phyloP scores from a whole-genome alignment of 1,284 basidiomycete species.

The Takashimella tepidaria region DNA sequence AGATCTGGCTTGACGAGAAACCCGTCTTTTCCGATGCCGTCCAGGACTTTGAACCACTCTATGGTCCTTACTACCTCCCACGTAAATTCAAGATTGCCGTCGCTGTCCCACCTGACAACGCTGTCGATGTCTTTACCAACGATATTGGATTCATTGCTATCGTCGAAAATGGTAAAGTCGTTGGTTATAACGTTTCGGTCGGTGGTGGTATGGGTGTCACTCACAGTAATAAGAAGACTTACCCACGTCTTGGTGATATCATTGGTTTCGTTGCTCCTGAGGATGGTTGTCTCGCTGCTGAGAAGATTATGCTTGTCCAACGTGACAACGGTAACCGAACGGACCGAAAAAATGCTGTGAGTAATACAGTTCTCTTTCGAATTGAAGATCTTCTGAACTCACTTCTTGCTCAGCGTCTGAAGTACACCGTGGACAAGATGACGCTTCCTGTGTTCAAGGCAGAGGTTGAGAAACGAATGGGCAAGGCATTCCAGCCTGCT shows the following conservation, averaged over 20 bases:
- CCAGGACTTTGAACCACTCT: constrained; percentile 91
- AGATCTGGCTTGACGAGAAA: constrained; percentile 98
- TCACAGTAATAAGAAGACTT: constrained; percentile 98
- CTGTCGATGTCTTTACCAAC: constrained; percentile 93
- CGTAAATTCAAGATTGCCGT: constrained; percentile 99
- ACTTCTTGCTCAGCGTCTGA: constrained; percentile 64
- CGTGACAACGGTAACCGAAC: constrained; percentile 92
- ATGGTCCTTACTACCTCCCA: constrained; percentile 95
- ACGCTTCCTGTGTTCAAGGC: constrained; percentile 77
- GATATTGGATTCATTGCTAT: constrained; percentile 95
- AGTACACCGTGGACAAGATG: constrained; percentile 97
- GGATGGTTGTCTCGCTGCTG: constrained; percentile 79
- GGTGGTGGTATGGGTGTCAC: constrained; percentile 99
- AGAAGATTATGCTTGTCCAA: constrained; percentile 90
- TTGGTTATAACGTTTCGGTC: constrained; percentile 83
- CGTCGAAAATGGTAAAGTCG: constrained; percentile 65
- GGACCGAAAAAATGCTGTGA: constrained; percentile 66
- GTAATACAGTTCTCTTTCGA: constrained; percentile 6
- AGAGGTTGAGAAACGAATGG: constrained; percentile 85
- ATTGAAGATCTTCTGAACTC: neutral
- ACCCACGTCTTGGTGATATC: constrained; percentile 81
- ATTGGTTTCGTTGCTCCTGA: constrained; percentile 91
- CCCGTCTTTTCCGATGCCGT: constrained; percentile 83
- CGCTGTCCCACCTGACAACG: constrained; percentile 93
- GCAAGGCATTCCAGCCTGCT: constrained; percentile 68